A percentile compares a stretch with the other conserved stretches of the same genome.
Conservation (phyloP, 2,329 filamentous ascomycete genomes). For the Basipetospora chlamydospora region DNA sequence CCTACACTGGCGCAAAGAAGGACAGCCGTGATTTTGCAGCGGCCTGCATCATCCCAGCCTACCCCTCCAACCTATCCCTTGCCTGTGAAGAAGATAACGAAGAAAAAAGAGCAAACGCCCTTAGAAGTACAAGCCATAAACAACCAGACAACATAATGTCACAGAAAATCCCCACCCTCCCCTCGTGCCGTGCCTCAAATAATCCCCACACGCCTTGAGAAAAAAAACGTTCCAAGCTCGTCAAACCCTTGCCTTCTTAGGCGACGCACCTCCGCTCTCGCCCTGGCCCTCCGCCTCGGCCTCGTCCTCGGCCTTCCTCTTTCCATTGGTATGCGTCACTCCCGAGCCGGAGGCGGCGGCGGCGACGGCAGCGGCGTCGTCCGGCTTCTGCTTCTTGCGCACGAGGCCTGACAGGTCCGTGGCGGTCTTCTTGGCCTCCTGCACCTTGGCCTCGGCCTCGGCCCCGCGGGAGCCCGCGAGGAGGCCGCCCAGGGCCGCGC, state of each 20-base stretch:
- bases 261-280: constrained; percentile 10
- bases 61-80: too few species aligned
- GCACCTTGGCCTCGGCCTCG: constrained; percentile 47
- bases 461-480: constrained; percentile 18
- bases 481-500: constrained; percentile 43
- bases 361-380: constrained; percentile 14
- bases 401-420: constrained; percentile 63
- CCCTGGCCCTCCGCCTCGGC: constrained; percentile 12
- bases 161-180: too few species aligned
- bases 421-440: constrained; percentile 59
- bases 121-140: too few species aligned
- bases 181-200: too few species aligned
- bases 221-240: too few species aligned
- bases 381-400: constrained; percentile 43
- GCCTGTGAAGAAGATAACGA: too few species aligned
- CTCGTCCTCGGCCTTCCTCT: constrained; percentile 38
- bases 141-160: too few species aligned
- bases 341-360: constrained; percentile 14
- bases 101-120: too few species aligned
- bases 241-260: constrained; percentile 23
- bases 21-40: too few species aligned
- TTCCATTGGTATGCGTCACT: constrained; percentile 22
- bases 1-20: too few species aligned
- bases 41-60: too few species aligned
- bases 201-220: too few species aligned